phyloP scores from a whole-genome alignment of 2,329 filamentous ascomycete genomes.

The Pezizomycotina sp. region DNA sequence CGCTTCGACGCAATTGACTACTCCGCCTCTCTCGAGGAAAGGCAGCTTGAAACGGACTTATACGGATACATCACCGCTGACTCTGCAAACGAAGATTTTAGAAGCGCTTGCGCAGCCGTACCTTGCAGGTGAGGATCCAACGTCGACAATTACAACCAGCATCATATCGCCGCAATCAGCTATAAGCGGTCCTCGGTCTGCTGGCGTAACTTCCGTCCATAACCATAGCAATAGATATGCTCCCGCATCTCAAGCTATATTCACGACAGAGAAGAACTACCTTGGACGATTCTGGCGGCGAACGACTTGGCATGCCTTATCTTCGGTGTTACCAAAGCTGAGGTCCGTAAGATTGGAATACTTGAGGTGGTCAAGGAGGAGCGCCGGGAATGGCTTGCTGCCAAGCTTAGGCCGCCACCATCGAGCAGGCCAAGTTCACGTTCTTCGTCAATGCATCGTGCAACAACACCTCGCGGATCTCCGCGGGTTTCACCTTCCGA shows the following conservation, averaged over 20 bases:
- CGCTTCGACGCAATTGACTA: conserved; percentile 37
- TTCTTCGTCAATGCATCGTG: too few species aligned
- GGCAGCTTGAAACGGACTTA: conserved; percentile 67
- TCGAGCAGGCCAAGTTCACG: conserved; percentile 26
- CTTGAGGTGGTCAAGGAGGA: conserved; percentile 87
- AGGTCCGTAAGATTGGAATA: conserved; percentile 88
- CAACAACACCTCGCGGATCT: conserved; percentile 29
- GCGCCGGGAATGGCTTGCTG: conserved; percentile 72
- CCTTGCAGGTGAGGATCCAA: conserved; percentile 30
- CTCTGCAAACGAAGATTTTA: conserved; percentile 65
- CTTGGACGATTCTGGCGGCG: conserved; percentile 90
- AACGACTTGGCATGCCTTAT: conserved; percentile 93
- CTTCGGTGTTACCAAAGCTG: conserved; percentile 96
- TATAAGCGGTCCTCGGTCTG: conserved; percentile 33
- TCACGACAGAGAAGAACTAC: conserved; percentile 84
- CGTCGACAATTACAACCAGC: conserved; percentile 15
- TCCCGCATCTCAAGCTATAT: conserved; percentile 86
- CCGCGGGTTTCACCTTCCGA: too few species aligned
- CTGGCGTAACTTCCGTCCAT: too few species aligned
- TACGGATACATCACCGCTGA: conserved; percentile 62
- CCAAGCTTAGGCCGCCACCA: conserved; percentile 55
- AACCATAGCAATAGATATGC: conserved; percentile 81
- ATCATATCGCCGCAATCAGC: conserved; percentile 11
- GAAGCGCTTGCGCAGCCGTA: conserved; percentile 77
- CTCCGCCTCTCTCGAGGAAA: conserved; percentile 43